Percentiles rank a stretch among this genome's conserved stretches.
Conservation (phyloP, 1,284 basidiomycete genomes). For the Grifola frondosa region DNA sequence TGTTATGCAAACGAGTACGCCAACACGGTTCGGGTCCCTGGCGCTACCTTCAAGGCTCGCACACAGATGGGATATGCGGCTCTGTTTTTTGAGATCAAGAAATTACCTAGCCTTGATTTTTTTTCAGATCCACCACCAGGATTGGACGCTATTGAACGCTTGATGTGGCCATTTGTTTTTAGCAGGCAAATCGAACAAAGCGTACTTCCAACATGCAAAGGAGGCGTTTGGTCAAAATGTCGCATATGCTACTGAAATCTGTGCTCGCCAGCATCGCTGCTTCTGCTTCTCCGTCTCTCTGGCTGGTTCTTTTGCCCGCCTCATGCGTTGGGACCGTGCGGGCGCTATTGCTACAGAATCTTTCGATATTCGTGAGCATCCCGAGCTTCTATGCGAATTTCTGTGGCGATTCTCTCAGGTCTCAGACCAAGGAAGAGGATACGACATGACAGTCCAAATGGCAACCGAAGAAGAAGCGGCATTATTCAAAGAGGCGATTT, state of each 20-base stretch:
- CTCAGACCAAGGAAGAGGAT: conserved; percentile 1
- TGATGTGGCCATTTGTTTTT: too few relatives aligned
- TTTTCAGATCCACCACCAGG: conserved; percentile 2
- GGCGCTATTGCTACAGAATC: conserved; percentile 6
- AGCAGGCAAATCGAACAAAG: too few relatives aligned
- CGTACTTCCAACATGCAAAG: background rate
- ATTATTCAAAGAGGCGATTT: background rate
- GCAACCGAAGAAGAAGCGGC: background rate
- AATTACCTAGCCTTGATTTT: background rate
- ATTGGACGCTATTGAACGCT: too few relatives aligned
- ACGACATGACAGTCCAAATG: conserved; percentile 8
- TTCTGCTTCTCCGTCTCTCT: conserved; percentile 7
- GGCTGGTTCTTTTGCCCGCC: background rate
- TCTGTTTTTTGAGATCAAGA: conserved; percentile 5
- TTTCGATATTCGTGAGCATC: conserved; percentile 3
- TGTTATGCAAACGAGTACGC: conserved; percentile 1
- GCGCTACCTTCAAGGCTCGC: background rate
- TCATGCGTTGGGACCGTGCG: conserved; percentile 14
- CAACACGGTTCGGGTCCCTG: background rate
- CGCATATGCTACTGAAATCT: conserved; percentile 5
- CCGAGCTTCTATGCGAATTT: conserved; percentile 6
- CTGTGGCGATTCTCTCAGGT: conserved; percentile 10
- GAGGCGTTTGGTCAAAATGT: conserved; percentile 3
- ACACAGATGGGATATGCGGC: conserved; percentile 5
- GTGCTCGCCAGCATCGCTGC: conserved; percentile 5